These are phyloP conservation scores for Bonia amplexicaulis DNA, from an alignment of 176 grass and related monocot genomes.

Conservation along the genomic window DNA sequence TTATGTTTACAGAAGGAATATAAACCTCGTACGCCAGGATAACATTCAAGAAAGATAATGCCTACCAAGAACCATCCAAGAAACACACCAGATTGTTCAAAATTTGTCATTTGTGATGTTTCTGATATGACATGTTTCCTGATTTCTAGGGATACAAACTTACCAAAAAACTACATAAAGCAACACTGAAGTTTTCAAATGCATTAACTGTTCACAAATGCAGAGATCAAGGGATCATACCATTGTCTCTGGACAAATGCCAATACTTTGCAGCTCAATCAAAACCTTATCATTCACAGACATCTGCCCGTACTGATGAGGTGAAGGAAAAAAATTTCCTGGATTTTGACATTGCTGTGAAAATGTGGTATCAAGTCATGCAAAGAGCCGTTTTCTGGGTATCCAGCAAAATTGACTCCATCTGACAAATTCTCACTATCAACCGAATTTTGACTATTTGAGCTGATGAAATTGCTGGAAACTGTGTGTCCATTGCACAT, in stretches of 20 bases:
- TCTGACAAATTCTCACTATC: constrained; percentile 46
- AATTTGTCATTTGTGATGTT: neutral
- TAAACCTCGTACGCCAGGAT: neutral
- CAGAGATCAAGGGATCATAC: constrained; percentile 40
- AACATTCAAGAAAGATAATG: neutral
- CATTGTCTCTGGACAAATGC: constrained; percentile 55
- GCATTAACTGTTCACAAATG: neutral
- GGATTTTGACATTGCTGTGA: constrained; percentile 26
- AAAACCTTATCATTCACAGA: constrained; percentile 70
- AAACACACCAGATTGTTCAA: neutral
- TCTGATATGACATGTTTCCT: constrained; percentile 15
- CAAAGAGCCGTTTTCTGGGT: constrained; percentile 37
- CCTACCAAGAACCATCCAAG: neutral
- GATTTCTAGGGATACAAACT: neutral
- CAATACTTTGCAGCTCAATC: constrained; percentile 83
- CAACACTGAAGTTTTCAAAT: neutral
- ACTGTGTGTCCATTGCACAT: constrained; percentile 50
- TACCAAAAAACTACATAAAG: neutral
- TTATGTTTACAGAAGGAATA: neutral
- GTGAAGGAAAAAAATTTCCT: constrained; percentile 30
- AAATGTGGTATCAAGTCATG: constrained; percentile 33
- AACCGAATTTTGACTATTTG: constrained; percentile 30
- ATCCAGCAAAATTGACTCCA: constrained; percentile 19
- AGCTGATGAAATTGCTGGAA: constrained; percentile 50
- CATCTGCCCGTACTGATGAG: constrained; percentile 59